A percentile compares a stretch with the other conserved stretches of the same genome.
Evolutionary conservation across 345 rosid species (phyloP).

Genomic region (Hypericum androsaemum): DNA sequence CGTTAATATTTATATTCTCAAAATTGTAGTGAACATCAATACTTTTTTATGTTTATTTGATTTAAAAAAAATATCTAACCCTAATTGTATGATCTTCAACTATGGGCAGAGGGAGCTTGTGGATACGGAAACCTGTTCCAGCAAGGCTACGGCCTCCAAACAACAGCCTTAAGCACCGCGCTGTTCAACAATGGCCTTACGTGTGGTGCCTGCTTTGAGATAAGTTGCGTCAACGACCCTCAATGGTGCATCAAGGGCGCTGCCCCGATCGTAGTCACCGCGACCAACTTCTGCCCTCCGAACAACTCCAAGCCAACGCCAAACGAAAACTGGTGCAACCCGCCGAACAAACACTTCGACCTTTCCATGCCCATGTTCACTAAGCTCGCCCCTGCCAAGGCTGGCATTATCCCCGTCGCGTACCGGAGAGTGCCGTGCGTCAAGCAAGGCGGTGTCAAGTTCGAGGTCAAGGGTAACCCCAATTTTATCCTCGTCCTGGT

Average conservation of each 20-base stretch:
- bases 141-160: constrained; percentile 51
- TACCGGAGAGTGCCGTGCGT: constrained; percentile 35
- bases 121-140: constrained; percentile 53
- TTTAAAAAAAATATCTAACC: not conserved
- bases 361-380: constrained; percentile 33
- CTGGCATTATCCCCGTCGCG: constrained; percentile 32
- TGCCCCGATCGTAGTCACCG: constrained; percentile 41
- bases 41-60: not conserved
- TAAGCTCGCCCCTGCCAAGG: constrained; percentile 20
- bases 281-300: constrained; percentile 56
- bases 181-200: constrained; percentile 46
- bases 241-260: constrained; percentile 39
- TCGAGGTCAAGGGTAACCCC: constrained; percentile 25
- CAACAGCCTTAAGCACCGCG: constrained; percentile 61
- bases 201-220: constrained; percentile 69
- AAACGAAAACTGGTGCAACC: constrained; percentile 32
- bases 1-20: not conserved
- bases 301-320: constrained; percentile 24
- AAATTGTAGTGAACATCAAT: not conserved
- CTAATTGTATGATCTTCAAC: not conserved
- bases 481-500: constrained; percentile 56
- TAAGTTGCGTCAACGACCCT: constrained; percentile 40
- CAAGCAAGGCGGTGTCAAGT: constrained; percentile 52
- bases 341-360: constrained; percentile 41
- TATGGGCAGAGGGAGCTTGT: constrained; percentile 51